Evolutionary conservation across 1,284 basidiomycete genomes (phyloP), one percentile per base, ranked within the genome.

Genomic region (Psilocybe mexicana): DNA sequence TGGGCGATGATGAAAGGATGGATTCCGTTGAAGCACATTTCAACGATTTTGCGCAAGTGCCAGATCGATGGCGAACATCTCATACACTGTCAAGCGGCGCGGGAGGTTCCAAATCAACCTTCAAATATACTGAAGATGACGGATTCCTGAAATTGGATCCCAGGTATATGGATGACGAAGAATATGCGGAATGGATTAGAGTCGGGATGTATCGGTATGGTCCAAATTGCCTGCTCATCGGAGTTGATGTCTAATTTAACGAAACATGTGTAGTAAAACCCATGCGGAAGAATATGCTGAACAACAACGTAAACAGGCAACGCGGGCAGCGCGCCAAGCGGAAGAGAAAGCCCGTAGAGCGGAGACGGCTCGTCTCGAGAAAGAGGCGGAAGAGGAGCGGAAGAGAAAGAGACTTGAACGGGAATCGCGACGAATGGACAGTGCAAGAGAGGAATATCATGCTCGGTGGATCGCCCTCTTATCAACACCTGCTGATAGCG

Each of bases 101-200:
- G 12, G 58, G 52, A 24, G 65, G 62, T 48, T 55, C 25, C 61
- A 71, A 58, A 61, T 54, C 24, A 61, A 71, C 57, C 60, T 70
- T 65, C 64, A 70, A 63, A 53, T 64, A 66, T 60, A 73, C 70
- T 58, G 73, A 73, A 54, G 79, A 78, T 43, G 79, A 83, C 44
- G 78, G 78, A 2, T 72, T 74, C 44, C 61, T 76, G 26, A 76
- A 73, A 36, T 63, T 79, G 25, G 76, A 90, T 62, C 87, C 88
- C 14, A 74, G 71, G 30, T 65, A 74, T 58, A 87, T 93, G 87
- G 87, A 90, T 64, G 90, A 93, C n/a, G 89, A 93, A 61, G 86
- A 91, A 63, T 93, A 93, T 63, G 84, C 86, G 2, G 91, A 93
- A 66, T 93, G 88, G 85, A 73, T 93, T 36, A 74, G 92, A 59